Evolutionary conservation across 208 protist species (phyloP).

Genomic region (Acanthamoeba royreba): DNA sequence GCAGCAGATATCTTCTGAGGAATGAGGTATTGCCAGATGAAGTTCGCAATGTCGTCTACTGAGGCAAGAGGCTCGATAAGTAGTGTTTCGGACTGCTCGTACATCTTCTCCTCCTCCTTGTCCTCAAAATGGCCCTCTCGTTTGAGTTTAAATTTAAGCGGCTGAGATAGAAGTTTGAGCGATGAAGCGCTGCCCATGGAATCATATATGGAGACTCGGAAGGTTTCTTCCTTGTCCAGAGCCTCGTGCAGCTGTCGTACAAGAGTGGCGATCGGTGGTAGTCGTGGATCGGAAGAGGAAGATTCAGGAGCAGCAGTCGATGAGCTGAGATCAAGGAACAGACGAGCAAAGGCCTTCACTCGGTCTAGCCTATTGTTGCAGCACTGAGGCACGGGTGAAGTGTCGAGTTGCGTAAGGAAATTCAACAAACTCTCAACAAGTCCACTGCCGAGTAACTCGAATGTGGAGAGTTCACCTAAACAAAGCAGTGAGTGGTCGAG

Average conservation of each 20-base stretch:
- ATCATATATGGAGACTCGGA: background rate
- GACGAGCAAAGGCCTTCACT: background rate
- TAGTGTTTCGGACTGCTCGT: background rate
- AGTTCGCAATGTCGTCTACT: background rate
- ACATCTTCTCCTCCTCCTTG: background rate
- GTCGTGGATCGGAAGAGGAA: background rate
- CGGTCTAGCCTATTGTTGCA: background rate
- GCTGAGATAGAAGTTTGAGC: background rate
- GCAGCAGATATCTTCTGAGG: background rate
- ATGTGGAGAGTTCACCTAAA: background rate
- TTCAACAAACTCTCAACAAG: background rate
- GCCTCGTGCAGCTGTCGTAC: constrained; percentile 1
- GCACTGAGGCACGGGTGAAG: background rate
- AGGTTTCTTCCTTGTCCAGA: constrained; percentile 20
- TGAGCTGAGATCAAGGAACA: background rate
- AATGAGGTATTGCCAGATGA: constrained; percentile 12
- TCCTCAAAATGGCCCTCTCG: background rate
- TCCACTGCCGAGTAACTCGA: background rate
- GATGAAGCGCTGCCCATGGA: background rate
- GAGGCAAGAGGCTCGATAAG: constrained; percentile 11
- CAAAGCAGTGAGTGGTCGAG: background rate
- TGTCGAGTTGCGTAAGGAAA: background rate
- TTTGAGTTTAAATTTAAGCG: background rate
- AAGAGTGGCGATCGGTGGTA: background rate
- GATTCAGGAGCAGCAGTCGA: background rate